Evolutionary conservation across 148 eudicot species (phyloP), one percentile per base, ranked within the genome.

Genomic region (Camellia japonica): DNA sequence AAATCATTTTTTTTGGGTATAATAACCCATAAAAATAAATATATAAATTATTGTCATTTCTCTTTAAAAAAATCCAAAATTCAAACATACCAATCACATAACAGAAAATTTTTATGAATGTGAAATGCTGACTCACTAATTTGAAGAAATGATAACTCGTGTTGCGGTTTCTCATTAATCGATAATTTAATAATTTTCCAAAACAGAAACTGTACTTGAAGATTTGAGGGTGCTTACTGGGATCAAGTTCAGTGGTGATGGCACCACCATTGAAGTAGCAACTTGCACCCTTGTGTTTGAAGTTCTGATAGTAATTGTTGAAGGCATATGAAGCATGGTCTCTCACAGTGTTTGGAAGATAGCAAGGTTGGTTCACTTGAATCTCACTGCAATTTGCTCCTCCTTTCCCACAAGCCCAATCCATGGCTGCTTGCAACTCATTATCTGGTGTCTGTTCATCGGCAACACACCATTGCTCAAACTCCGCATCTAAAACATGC

Each of bases 241-340:
- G 97, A 79, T 92, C 89, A 42, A 82, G 71, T 65, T 80, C 87
- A 42, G 92, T 88, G 78, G 87, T 78, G 41, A 89, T 81, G 76
- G 97, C 90, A 70, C 89, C 92, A 42, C 84, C 78, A 44, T 87
- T 84, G 87, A 92, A 90, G 89, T 85, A 77, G 81, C 97, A 92
- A 61, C 70, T 68, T 20, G 71, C 97, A 12, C 91, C 94, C 78
- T 85, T 85, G 83, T 82, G 83, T 90, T 91, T 90, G 75, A 83
- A 80, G 67, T 88, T 89, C 84, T 91, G 95, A 78, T 82, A 93
- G 84, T 93, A 93, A 81, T 75, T 88, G 78, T 93, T 91, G 81
- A 93, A 93, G 63, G 93, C 93, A 80, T 85, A 90, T 0, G 93
- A 91, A 59, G 97, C 92, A 60, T 91, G 97, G 81, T 87, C 93